Conservation (phyloP, 208 protist species). For the Wallacemonas sp. region DNA sequence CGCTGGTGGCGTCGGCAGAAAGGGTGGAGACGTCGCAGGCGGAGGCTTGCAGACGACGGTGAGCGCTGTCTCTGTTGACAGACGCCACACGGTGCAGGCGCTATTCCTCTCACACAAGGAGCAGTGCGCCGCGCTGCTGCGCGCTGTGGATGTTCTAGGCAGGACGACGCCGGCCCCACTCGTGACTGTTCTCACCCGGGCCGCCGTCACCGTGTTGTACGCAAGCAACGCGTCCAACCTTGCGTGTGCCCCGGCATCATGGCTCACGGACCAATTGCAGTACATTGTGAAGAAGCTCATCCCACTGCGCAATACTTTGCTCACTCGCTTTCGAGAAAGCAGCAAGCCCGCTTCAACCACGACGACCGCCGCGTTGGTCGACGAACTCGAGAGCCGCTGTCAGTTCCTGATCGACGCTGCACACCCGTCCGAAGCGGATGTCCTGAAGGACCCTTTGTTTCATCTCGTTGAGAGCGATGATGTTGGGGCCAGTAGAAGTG, state of each 20-base stretch:
- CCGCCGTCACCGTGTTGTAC: slow-evolving; percentile 32
- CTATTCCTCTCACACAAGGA: slow-evolving; percentile 15
- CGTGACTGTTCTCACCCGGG: slow-evolving; percentile 22
- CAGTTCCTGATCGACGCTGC: not conserved
- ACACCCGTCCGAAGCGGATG: not conserved
- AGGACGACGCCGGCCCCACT: slow-evolving; percentile 15
- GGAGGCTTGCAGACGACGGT: not conserved
- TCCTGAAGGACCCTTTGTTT: not conserved
- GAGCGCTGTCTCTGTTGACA: not conserved
- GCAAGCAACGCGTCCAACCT: slow-evolving; percentile 19
- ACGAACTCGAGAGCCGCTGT: slow-evolving; percentile 10
- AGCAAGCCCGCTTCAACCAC: not conserved
- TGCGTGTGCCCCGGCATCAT: not conserved
- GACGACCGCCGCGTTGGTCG: not conserved
- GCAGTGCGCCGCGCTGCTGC: slow-evolving; percentile 28
- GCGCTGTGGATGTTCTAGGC: slow-evolving; percentile 24
- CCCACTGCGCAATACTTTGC: slow-evolving; percentile 17
- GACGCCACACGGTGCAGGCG: not conserved
- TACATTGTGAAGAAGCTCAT: not conserved
- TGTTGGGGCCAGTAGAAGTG: too few species aligned
- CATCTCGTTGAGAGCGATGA: too few species aligned
- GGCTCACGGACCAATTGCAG: not conserved
- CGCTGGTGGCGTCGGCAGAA: not conserved
- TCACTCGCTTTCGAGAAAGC: slow-evolving; percentile 4
- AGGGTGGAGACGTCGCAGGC: not conserved